These are phyloP conservation scores for Zasmidium cellare DNA, from an alignment of 2,329 filamentous ascomycete species.

Conservation along the genomic window DNA sequence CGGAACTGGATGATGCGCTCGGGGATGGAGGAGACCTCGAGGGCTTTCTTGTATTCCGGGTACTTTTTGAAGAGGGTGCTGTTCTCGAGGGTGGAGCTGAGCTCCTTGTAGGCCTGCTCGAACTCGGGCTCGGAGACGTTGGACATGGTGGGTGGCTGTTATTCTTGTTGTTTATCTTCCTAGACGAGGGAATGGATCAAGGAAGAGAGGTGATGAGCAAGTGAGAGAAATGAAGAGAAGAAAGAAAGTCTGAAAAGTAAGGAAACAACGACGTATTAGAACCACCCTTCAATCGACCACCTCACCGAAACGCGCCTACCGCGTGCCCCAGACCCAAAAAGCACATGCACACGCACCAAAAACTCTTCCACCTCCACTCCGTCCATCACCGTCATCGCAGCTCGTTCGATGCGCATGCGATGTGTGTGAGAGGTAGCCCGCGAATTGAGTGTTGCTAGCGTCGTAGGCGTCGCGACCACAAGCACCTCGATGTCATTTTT, in stretches of 20 bases:
- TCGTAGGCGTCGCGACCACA: background rate
- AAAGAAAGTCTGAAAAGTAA: background rate
- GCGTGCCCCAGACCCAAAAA: background rate
- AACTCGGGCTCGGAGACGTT: constrained; percentile 93
- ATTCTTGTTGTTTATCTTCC: background rate
- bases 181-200: constrained; percentile 3
- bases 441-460: background rate
- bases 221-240: background rate
- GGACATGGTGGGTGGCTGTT: constrained; percentile 45
- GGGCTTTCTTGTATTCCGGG: constrained; percentile 90
- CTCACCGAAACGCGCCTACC: background rate
- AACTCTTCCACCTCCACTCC: background rate
- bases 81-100: constrained; percentile 90
- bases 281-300: background rate
- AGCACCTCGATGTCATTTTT: background rate
- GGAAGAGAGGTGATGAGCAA: background rate
- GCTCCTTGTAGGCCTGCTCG: constrained; percentile 69
- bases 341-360: background rate
- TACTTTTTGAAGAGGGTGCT: constrained; percentile 89
- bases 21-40: constrained; percentile 83
- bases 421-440: no score
- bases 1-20: constrained; percentile 98
- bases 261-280: background rate
- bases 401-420: background rate
- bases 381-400: background rate